phyloP scores from a whole-genome alignment of 148 eudicot genomes.

The Vaccinium corymbosum region DNA sequence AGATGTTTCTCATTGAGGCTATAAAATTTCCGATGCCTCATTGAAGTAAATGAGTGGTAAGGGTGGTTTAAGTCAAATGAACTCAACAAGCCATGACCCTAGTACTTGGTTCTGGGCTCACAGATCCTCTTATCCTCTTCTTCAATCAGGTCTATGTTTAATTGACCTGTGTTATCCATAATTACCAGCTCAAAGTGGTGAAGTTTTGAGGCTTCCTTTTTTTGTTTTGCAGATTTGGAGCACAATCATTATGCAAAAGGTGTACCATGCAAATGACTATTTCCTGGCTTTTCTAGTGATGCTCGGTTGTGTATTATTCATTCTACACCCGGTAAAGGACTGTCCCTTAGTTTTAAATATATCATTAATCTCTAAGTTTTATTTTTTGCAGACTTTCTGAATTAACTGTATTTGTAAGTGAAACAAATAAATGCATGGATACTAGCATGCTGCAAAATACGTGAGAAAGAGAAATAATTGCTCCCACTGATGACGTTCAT shows the following conservation, averaged over 20 bases:
- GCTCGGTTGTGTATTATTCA: conserved; percentile 77
- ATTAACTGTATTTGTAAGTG: neutral
- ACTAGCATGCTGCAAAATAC: neutral
- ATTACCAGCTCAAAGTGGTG: neutral
- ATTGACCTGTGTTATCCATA: neutral
- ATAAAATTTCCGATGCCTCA: neutral
- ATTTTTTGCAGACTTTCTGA: neutral
- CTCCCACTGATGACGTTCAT: neutral
- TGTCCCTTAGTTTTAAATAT: neutral
- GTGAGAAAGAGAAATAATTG: neutral
- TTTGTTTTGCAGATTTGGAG: conserved; percentile 72
- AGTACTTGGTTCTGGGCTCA: neutral
- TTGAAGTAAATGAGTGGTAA: neutral
- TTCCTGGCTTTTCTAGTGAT: conserved; percentile 75
- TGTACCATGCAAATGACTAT: conserved; percentile 86
- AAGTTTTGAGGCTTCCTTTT: neutral
- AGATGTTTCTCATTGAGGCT: neutral
- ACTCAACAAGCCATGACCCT: neutral
- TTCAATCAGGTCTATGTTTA: neutral
- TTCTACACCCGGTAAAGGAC: conserved; percentile 69
- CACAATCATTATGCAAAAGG: conserved; percentile 86
- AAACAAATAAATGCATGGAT: neutral
- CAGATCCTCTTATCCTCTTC: neutral
- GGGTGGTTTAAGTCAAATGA: neutral
- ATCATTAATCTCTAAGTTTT: neutral